These are phyloP conservation scores for Alternaria panax DNA, from an alignment of 2,329 filamentous ascomycete species.

Conservation along the genomic window DNA sequence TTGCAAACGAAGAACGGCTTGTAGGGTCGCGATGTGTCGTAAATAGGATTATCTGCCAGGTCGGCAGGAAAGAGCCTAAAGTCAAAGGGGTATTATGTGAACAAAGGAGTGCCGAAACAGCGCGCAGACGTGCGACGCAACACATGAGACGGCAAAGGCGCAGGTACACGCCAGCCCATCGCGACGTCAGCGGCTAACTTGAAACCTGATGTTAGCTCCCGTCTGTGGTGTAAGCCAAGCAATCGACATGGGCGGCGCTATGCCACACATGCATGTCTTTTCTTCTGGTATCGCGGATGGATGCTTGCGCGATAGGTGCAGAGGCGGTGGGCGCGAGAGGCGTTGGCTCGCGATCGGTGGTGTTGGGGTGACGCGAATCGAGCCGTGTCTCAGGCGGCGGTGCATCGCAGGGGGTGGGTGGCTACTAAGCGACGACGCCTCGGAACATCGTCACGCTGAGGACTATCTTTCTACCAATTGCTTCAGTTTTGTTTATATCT, in stretches of 20 bases:
- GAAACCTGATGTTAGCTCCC: constrained; percentile 22
- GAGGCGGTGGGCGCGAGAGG: not conserved
- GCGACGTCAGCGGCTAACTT: constrained; percentile 41
- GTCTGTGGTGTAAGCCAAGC: constrained; percentile 9
- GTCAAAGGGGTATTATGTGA: too few species aligned
- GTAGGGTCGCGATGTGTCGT: constrained; percentile 1
- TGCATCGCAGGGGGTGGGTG: constrained; percentile 12
- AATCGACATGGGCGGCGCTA: not conserved
- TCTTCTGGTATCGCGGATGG: not conserved
- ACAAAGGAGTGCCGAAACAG: constrained; percentile 17
- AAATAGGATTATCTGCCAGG: not conserved
- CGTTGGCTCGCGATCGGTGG: constrained; percentile 1
- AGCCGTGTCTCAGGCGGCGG: constrained; percentile 30
- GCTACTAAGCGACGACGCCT: constrained; percentile 13
- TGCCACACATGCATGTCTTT: not conserved
- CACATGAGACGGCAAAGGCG: constrained; percentile 21
- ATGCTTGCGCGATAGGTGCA: not conserved
- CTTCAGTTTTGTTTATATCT: not conserved
- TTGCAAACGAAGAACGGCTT: constrained; percentile 9
- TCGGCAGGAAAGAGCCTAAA: not conserved
- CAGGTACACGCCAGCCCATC: constrained; percentile 26
- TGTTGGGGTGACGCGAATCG: constrained; percentile 20
- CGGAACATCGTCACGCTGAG: not conserved
- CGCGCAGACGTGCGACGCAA: constrained; percentile 14
- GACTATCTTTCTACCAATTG: not conserved